Evolutionary conservation across 768 basidiomycete species (phyloP).

Genomic region (Xanthoconium stramineum): DNA sequence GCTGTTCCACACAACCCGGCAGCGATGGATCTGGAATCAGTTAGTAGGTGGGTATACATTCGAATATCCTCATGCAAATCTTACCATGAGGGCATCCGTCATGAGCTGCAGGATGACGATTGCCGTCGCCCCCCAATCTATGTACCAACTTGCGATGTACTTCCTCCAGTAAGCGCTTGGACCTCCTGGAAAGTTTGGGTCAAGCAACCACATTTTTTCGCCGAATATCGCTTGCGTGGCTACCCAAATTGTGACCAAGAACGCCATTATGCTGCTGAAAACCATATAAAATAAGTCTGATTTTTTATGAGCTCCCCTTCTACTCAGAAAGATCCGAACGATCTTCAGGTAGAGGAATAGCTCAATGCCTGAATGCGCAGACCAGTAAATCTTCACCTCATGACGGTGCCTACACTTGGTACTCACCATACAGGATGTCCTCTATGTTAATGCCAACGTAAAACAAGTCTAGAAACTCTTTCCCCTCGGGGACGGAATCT

Average conservation of each 20-base stretch:
- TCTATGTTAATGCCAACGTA: slow-evolving; percentile 20
- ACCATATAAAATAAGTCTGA: slow-evolving; percentile 12
- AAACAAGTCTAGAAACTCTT: slow-evolving; percentile 6
- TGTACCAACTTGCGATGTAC: slow-evolving; percentile 26
- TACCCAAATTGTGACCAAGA: slow-evolving; percentile 33
- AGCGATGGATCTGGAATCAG: slow-evolving; percentile 27
- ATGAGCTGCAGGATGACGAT: slow-evolving; percentile 2
- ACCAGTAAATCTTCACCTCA: not conserved
- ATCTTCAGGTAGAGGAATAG: slow-evolving; percentile 25
- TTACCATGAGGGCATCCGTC: slow-evolving; percentile 21
- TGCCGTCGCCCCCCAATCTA: slow-evolving; percentile 11
- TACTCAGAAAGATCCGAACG: slow-evolving; percentile 12
- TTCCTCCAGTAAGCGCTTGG: slow-evolving; percentile 30
- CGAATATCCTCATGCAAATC: not conserved
- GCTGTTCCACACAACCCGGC: not conserved
- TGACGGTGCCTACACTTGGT: too few species aligned
- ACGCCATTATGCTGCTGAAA: slow-evolving; percentile 26
- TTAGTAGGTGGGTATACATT: not conserved
- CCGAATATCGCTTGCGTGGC: slow-evolving; percentile 21
- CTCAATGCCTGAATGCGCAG: slow-evolving; percentile 17
- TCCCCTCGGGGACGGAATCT: not conserved
- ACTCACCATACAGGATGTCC: slow-evolving; percentile 24
- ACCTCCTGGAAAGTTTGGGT: slow-evolving; percentile 35
- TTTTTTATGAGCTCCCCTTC: not conserved
- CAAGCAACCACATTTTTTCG: slow-evolving; percentile 36